A percentile compares a stretch with the other conserved stretches of the same genome.
Conservation (phyloP, 768 basidiomycete species). For the Tephrocybe sp. region DNA sequence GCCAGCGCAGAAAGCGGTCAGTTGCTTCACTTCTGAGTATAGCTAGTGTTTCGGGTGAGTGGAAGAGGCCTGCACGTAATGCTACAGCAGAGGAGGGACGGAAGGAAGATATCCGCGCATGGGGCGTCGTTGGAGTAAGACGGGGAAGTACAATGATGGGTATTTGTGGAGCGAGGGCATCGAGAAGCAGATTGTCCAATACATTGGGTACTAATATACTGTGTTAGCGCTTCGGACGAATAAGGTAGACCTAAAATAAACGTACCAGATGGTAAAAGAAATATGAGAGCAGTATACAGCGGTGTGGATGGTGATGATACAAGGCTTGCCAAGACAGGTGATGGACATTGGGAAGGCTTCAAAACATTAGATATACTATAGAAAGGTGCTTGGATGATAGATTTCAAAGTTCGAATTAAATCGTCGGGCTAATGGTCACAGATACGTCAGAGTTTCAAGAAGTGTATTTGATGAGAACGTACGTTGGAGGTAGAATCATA, state of each 20-base stretch:
- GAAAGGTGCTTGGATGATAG: constrained; percentile 56
- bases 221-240: constrained; percentile 6
- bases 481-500: constrained; percentile 47
- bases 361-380: constrained; percentile 49
- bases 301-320: constrained; percentile 58
- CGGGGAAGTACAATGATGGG: constrained; percentile 56
- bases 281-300: constrained; percentile 57
- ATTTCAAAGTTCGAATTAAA: constrained; percentile 29
- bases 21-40: constrained; percentile 60
- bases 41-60: constrained; percentile 57
- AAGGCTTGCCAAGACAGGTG: constrained; percentile 45
- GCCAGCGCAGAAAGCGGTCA: constrained; percentile 70
- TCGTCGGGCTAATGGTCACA: constrained; percentile 28
- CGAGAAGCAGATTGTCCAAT: constrained; percentile 46
- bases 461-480: constrained; percentile 8
- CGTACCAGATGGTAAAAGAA: constrained; percentile 50
- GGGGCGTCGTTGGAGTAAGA: constrained; percentile 29
- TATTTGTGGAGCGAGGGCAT: constrained; percentile 48
- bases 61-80: constrained; percentile 60
- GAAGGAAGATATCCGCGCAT: constrained; percentile 50
- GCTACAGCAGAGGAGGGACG: constrained; percentile 48
- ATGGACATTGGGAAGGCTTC: constrained; percentile 51
- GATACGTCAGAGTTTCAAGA: constrained; percentile 7
- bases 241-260: not conserved
- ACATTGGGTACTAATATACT: constrained; percentile 28